Evolutionary conservation across 164 flowering plant genomes (phyloP), one percentile per base, ranked within the genome.

Genomic region (Sedum album): DNA sequence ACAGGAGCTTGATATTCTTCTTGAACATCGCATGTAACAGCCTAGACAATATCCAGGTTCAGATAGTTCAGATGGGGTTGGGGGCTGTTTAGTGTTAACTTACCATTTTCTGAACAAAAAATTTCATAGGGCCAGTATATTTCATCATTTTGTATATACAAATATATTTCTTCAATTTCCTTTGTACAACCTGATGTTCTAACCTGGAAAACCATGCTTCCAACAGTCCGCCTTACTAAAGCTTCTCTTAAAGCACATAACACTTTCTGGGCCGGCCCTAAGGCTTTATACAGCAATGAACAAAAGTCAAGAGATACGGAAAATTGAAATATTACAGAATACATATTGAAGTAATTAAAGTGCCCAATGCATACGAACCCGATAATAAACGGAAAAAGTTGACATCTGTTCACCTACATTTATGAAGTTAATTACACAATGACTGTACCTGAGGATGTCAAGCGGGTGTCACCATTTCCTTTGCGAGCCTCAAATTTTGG

Each of bases 171-270:
- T 55, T n/a, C n/a, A 6, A 21, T 6, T 21, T 10, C 5, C 53
- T 21, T 48, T 63, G 38, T 1, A 68, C 10, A 14, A 70, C 41
- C 23, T 57, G 21, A 66, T 69, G 23, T 60, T 23, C 69, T 55
- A 26, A 88, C 98, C 97, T 85, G 82, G 78, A 77, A 80, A 42
- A 81, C 75, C 69, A 71, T 76, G 72, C 79, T 72, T 23, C 73
- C 65, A 8, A 77, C 69, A 44, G 85, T 72, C 31, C 96, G 90
- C 21, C 85, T 82, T 77, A 69, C 73, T 42, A 91, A 84, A 68
- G 99, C 83, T 74, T 86, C 82, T 76, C 71, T 84, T 41, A 94
- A 74, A 74, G 86, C 88, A 74, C 28, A 60, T 73, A 90, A 77
- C 67, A 90, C 89, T 67, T 36, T 79, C n/a, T 84, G 77, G 44